Base-by-base conservation (phyloP, 495 filamentous ascomycete species). In the Xylaria longipes region DNA sequence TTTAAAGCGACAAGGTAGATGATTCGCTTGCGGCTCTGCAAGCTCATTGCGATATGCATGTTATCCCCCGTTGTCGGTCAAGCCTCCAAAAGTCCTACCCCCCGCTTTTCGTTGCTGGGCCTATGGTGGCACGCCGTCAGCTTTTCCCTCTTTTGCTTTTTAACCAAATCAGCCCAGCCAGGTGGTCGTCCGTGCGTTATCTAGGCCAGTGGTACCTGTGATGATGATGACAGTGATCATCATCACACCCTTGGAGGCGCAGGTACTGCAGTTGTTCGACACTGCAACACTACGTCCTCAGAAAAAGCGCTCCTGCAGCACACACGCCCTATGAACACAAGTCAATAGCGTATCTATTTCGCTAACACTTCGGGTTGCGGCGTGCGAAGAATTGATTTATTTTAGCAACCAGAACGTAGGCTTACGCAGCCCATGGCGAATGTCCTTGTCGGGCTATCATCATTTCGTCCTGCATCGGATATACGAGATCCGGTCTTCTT, bases 1-100 rank as follows among this genome's bases (percentile, higher is more conserved):
- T 54, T 54, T 67, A 54, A 56, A 56, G 48, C 65, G 35, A 41
- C 46, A 14, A 27, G 65, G 48, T n/a, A 67, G 25, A 25, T 67
- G 65, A 67, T 67, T 67, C 65, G 65, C 33, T 56, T 54, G 31
- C 48, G 65, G 29, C 63, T 66, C 63, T 52, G 43, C 62, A 48
- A 48, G 37, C 45, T 52, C 45, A 66, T 66, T 52, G n/a, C 45
- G 31, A 52, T 46, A 43, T 66, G 31, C 63, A 29, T 39, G 29
- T 25, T 52, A 27, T 37, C 39, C 63, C 62, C 64, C 20, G 25
- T 65, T 1, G 11, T 12, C 25, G 48, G 39, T 17, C 39, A 64
- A 46, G 61, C 41, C 31, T 35, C 29, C 31, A 60, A 60, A 60
- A 60, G 57, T 33, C 33, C 57, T 60, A 22, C 57, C 57, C 33